phyloP scores from a whole-genome alignment of 176 grass and related monocot genomes.

The Olyra latifolia region DNA sequence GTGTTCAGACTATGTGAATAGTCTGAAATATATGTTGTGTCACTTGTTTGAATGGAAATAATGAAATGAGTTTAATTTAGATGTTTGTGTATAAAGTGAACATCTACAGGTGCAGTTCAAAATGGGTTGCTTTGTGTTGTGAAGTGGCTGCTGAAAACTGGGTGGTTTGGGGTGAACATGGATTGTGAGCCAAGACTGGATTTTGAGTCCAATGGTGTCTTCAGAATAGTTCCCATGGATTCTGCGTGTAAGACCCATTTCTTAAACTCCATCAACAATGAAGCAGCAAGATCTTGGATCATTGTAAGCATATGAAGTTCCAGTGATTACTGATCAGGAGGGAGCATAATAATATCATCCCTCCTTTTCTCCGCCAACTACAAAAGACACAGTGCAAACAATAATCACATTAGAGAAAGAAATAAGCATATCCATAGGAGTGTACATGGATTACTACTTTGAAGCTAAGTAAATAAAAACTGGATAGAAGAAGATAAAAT shows the following conservation, averaged over 20 bases:
- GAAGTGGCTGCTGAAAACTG: too few relatives aligned
- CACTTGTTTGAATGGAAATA: too few relatives aligned
- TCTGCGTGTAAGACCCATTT: slow-evolving; percentile 98
- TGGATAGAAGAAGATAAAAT: background rate
- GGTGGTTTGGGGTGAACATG: too few relatives aligned
- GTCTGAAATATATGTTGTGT: too few relatives aligned
- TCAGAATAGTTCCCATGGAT: slow-evolving; percentile 94
- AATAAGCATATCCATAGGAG: too few relatives aligned
- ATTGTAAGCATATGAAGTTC: slow-evolving; percentile 98
- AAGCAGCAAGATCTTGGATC: slow-evolving; percentile 95
- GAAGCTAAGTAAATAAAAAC: background rate
- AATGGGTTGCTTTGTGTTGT: too few relatives aligned
- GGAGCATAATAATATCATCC: slow-evolving; percentile 78
- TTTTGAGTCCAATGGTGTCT: slow-evolving; percentile 99
- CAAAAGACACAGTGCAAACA: slow-evolving; percentile 17
- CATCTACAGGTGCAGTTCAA: too few relatives aligned
- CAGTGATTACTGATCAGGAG: slow-evolving; percentile 77
- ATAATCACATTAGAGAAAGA: slow-evolving; percentile 12
- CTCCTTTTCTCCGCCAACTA: slow-evolving; percentile 82
- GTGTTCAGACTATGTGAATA: too few relatives aligned
- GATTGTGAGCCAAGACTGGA: slow-evolving; percentile 98
- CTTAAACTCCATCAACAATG: slow-evolving; percentile 97
- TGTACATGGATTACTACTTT: background rate
- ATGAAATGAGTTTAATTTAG: too few relatives aligned
- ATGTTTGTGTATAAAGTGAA: too few relatives aligned